These are phyloP conservation scores for Fusarium hainanense DNA, from an alignment of 2,329 filamentous ascomycete genomes.

Conservation along the genomic window DNA sequence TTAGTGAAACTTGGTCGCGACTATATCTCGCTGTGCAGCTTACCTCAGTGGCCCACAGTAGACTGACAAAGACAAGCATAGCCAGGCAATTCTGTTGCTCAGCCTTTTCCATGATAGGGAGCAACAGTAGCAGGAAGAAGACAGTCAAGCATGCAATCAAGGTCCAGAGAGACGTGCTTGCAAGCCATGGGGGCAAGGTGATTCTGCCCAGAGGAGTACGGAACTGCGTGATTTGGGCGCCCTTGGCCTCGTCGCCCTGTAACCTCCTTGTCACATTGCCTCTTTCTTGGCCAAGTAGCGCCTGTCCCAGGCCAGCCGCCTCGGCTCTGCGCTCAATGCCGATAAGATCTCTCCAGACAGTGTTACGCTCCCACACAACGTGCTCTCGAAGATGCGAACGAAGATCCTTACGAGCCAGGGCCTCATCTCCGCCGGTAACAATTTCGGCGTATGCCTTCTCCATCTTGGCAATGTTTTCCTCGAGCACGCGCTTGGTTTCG, in stretches of 20 bases:
- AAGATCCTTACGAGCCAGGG: slow-evolving; percentile 83
- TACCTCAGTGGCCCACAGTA: slow-evolving; percentile 97
- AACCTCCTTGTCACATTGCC: slow-evolving; percentile 75
- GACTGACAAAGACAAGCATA: slow-evolving; percentile 90
- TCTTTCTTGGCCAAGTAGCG: slow-evolving; percentile 80
- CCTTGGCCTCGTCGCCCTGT: slow-evolving; percentile 84
- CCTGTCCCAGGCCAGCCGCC: slow-evolving; percentile 89
- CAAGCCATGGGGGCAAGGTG: slow-evolving; percentile 81
- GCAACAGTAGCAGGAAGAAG: slow-evolving; percentile 78
- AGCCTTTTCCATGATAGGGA: slow-evolving; percentile 84
- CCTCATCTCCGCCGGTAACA: slow-evolving; percentile 82
- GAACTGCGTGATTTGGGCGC: slow-evolving; percentile 73
- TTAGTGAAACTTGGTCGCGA: slow-evolving; percentile 18
- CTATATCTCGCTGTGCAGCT: slow-evolving; percentile 36
- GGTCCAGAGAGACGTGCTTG: slow-evolving; percentile 83
- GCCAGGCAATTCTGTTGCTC: slow-evolving; percentile 98
- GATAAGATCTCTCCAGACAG: slow-evolving; percentile 99
- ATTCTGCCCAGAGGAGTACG: slow-evolving; percentile 83
- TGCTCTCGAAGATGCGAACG: slow-evolving; percentile 93
- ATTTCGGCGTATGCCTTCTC: slow-evolving; percentile 84
- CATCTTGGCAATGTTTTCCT: slow-evolving; percentile 77
- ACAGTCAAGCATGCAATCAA: slow-evolving; percentile 76
- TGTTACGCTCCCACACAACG: slow-evolving; percentile 98
- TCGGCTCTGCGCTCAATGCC: slow-evolving; percentile 96
- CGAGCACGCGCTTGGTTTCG: slow-evolving; percentile 75